phyloP scores from a whole-genome alignment of 495 filamentous ascomycete genomes.

The Halenospora varia region DNA sequence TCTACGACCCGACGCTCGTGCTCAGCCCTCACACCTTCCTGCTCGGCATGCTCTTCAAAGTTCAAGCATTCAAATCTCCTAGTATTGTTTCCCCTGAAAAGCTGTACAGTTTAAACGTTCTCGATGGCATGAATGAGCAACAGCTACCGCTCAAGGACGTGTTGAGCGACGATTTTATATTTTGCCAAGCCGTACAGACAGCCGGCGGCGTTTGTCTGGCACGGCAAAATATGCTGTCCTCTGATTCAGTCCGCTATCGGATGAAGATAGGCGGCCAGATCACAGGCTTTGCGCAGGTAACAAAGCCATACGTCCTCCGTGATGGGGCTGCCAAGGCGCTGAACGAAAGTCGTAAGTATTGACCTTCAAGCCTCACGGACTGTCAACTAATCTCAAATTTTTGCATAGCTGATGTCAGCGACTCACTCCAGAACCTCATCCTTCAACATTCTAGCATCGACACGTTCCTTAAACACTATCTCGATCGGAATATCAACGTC shows the following conservation, averaged over 20 bases:
- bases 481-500: constrained; percentile 29
- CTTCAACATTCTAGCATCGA: constrained; percentile 33
- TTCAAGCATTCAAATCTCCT: constrained; percentile 28
- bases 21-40: constrained; percentile 24
- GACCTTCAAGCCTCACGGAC: neutral
- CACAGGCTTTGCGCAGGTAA: constrained; percentile 23
- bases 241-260: constrained; percentile 19
- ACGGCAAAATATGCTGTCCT: constrained; percentile 13
- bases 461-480: constrained; percentile 35
- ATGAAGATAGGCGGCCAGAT: constrained; percentile 27
- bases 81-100: constrained; percentile 26
- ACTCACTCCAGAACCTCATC: constrained; percentile 37
- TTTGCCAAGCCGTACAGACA: constrained; percentile 19
- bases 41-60: constrained; percentile 31
- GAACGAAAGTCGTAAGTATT: constrained; percentile 25
- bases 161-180: constrained; percentile 23
- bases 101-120: constrained; percentile 29
- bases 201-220: constrained; percentile 19
- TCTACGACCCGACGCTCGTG: constrained; percentile 29
- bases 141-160: constrained; percentile 28
- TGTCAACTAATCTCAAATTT: constrained; percentile 6
- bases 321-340: constrained; percentile 26
- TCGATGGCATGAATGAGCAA: constrained; percentile 29
- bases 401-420: constrained; percentile 32
- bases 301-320: constrained; percentile 23